Percentiles rank a stretch among this genome's conserved stretches.
Conservation (phyloP, 768 basidiomycete genomes). For the Suillus lakei region DNA sequence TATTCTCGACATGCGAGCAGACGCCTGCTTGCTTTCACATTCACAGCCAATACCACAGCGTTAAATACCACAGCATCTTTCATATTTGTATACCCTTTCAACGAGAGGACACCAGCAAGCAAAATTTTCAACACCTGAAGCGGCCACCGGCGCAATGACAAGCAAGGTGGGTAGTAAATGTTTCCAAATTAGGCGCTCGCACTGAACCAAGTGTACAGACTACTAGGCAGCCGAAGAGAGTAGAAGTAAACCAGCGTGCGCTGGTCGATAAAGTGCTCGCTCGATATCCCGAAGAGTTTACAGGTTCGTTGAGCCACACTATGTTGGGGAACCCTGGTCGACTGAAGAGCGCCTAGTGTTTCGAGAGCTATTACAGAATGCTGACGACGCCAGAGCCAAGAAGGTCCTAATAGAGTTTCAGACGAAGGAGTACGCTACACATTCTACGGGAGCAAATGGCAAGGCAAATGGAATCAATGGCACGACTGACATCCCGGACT, state of each 20-base stretch:
- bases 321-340: not conserved
- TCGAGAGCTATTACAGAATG: slow-evolving; percentile 61
- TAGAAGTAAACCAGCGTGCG: slow-evolving; percentile 21
- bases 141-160: not conserved
- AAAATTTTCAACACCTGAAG: not conserved
- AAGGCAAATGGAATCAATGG: slow-evolving; percentile 8
- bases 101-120: not conserved
- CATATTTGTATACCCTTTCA: not conserved
- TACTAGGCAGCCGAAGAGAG: not conserved
- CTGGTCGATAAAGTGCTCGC: slow-evolving; percentile 22
- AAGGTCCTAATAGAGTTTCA: slow-evolving; percentile 42
- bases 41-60: not conserved
- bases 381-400: slow-evolving; percentile 51
- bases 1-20: not conserved
- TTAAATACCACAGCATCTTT: slow-evolving; percentile 1
- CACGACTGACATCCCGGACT: not conserved
- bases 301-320: slow-evolving; percentile 11
- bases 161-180: not conserved
- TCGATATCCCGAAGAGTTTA: slow-evolving; percentile 22
- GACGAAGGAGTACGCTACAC: slow-evolving; percentile 22
- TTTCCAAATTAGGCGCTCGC: not conserved
- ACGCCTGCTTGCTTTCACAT: not conserved
- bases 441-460: slow-evolving; percentile 2
- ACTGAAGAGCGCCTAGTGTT: slow-evolving; percentile 39
- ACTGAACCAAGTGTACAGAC: not conserved